A percentile compares a stretch with the other conserved stretches of the same genome.
Evolutionary conservation across 2,329 filamentous ascomycete species (phyloP).

Genomic region (Clonostachys sp.): DNA sequence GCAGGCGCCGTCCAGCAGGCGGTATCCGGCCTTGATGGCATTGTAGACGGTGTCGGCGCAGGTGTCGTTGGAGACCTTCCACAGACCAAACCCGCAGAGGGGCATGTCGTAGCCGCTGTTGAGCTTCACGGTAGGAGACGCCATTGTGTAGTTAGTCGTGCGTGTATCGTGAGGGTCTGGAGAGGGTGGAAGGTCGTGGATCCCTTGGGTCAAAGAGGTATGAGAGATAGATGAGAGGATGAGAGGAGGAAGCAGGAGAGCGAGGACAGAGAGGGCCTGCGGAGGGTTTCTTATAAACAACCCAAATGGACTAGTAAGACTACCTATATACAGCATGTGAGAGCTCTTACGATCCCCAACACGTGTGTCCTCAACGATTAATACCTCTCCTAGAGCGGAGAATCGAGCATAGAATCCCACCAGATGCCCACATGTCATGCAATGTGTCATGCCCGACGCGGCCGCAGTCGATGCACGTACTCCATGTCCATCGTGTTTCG

Average conservation of each 20-base stretch:
- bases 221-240: background rate
- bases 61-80: constrained; percentile 75
- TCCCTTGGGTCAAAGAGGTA: background rate
- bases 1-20: constrained; percentile 55
- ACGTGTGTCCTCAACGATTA: background rate
- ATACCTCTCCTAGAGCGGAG: no score
- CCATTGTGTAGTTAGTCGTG: constrained; percentile 17
- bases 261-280: background rate
- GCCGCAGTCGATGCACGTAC: no score
- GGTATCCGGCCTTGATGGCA: constrained; percentile 60
- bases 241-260: background rate
- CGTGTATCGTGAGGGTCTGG: constrained; percentile 3
- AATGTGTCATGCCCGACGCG: no score
- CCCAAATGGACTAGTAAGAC: background rate
- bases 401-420: no score
- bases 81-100: constrained; percentile 73
- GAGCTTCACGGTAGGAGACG: constrained; percentile 50
- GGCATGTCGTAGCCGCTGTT: constrained; percentile 67
- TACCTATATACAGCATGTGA: background rate
- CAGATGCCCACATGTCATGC: no score
- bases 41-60: constrained; percentile 77
- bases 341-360: no score
- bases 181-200: constrained; percentile 1
- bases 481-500: no score
- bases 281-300: background rate